These are phyloP conservation scores for Aquilaria sinensis DNA, from an alignment of 345 rosid genomes.

Conservation along the genomic window DNA sequence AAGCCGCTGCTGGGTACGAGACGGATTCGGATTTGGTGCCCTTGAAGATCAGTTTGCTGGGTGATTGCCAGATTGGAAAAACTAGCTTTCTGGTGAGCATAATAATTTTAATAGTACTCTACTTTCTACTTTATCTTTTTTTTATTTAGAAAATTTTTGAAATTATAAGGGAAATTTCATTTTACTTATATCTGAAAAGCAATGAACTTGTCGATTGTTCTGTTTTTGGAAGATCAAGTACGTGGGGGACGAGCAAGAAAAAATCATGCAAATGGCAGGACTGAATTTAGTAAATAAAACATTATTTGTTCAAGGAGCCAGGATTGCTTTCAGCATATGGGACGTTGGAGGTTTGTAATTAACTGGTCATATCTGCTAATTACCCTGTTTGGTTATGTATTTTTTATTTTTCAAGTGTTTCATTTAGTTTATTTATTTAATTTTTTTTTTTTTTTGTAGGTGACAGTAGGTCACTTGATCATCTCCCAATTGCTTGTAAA, in stretches of 20 bases:
- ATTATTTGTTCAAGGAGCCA: constrained; percentile 65
- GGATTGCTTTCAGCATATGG: constrained; percentile 89
- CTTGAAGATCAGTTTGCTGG: constrained; percentile 86
- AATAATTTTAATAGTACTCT: background rate
- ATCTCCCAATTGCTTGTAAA: constrained; percentile 92
- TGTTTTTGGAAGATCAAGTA: constrained; percentile 48
- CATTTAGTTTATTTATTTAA: background rate
- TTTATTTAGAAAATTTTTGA: background rate
- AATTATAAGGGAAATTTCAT: background rate
- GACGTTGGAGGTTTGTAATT: constrained; percentile 74
- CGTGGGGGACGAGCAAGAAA: constrained; percentile 75
- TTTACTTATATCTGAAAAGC: background rate
- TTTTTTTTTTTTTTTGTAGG: constrained; percentile 29
- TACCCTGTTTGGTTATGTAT: background rate
- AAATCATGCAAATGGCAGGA: constrained; percentile 68
- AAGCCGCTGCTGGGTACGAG: constrained; percentile 28
- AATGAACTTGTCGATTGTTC: background rate
- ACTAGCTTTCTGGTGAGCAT: constrained; percentile 77
- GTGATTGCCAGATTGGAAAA: constrained; percentile 92
- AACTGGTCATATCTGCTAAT: too few relatives aligned
- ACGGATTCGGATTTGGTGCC: constrained; percentile 75
- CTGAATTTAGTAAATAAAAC: constrained; percentile 88
- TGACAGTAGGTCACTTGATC: constrained; percentile 60
- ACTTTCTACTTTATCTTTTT: background rate
- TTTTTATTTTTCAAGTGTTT: background rate